A percentile compares a stretch with the other conserved stretches of the same genome.
Evolutionary conservation across 2,329 filamentous ascomycete species (phyloP).

Genomic region (Apiospora pterosperma): DNA sequence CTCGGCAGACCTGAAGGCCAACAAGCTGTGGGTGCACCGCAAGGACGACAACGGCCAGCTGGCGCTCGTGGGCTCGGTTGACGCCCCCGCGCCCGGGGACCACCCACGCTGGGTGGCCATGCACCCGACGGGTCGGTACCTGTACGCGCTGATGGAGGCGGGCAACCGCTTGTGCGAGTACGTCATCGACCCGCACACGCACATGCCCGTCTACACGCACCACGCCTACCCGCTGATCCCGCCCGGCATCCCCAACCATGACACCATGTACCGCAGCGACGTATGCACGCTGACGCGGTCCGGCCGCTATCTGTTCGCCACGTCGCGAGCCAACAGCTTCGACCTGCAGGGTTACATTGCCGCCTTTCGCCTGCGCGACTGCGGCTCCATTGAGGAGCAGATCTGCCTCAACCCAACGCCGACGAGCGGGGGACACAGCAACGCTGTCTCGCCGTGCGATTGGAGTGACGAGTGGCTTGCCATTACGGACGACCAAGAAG

Average conservation of each 20-base stretch:
- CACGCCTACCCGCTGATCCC: conserved; percentile 77
- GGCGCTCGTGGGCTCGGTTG: conserved; percentile 67
- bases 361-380: conserved; percentile 67
- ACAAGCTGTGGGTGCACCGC: conserved; percentile 82
- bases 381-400: conserved; percentile 72
- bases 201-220: conserved; percentile 75
- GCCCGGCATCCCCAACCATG: conserved; percentile 55
- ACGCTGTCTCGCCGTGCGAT: conserved; percentile 79
- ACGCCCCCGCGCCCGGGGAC: conserved; percentile 67
- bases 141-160: conserved; percentile 88
- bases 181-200: conserved; percentile 69
- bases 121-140: conserved; percentile 71
- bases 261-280: conserved; percentile 75
- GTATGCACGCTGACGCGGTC: conserved; percentile 72
- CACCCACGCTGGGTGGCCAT: conserved; percentile 89
- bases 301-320: conserved; percentile 77
- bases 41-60: conserved; percentile 58
- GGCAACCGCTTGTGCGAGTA: conserved; percentile 82
- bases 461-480: conserved; percentile 90
- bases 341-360: conserved; percentile 79
- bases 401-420: conserved; percentile 80
- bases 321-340: conserved; percentile 73
- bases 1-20: conserved; percentile 73
- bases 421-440: conserved; percentile 83
- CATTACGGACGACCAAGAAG: conserved; percentile 83